These are phyloP conservation scores for Podospora tetraspora DNA, from an alignment of 495 filamentous ascomycete genomes.

Conservation along the genomic window DNA sequence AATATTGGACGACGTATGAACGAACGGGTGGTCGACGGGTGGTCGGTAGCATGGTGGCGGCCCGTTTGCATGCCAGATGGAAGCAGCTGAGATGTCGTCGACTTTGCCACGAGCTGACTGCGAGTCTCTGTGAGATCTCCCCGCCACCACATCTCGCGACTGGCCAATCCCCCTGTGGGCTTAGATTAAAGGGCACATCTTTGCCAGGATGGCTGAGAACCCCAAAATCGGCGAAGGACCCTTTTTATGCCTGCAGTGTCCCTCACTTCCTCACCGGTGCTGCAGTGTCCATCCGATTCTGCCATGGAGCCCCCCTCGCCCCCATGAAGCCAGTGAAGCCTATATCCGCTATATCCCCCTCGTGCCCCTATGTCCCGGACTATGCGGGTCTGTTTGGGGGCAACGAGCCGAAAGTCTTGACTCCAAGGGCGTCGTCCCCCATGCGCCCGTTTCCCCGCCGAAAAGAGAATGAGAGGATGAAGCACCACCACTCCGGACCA, in stretches of 20 bases:
- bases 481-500: neutral
- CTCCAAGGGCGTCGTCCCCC: neutral
- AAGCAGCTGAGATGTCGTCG: neutral
- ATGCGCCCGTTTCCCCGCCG: neutral
- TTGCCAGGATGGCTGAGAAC: neutral
- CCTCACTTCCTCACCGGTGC: constrained; percentile 14
- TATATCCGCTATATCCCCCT: too few relatives aligned
- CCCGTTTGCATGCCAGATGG: neutral
- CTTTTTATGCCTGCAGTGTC: neutral
- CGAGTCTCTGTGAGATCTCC: neutral
- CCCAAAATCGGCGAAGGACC: constrained; percentile 9
- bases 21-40: neutral
- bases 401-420: neutral
- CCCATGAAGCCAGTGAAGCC: too few relatives aligned
- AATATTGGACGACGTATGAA: neutral
- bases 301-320: neutral
- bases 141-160: neutral
- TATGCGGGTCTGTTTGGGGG: neutral
- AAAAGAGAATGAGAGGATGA: neutral
- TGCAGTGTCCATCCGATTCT: constrained; percentile 7
- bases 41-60: neutral
- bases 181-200: neutral
- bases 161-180: neutral
- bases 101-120: neutral
- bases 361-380: neutral